Conservation (phyloP, 495 filamentous ascomycete species). For the Entonaema liquescens region DNA sequence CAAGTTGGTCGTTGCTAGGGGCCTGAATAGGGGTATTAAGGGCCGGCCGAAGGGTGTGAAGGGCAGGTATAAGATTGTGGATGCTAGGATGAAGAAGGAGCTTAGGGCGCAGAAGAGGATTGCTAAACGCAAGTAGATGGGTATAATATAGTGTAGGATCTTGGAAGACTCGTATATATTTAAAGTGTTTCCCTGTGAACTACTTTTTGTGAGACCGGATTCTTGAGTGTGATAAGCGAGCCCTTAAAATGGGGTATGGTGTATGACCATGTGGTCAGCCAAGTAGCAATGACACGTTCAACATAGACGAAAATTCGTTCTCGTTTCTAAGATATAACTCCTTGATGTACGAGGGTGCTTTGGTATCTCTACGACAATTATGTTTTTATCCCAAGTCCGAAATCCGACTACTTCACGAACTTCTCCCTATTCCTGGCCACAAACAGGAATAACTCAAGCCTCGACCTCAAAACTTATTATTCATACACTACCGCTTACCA, state of each 20-base stretch:
- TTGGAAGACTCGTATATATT: neutral
- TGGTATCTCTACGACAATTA: slow-evolving; percentile 25
- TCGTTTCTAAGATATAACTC: neutral
- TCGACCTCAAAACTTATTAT: no score
- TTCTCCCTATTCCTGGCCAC: neutral
- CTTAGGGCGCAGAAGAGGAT: slow-evolving; percentile 86
- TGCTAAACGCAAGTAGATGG: slow-evolving; percentile 51
- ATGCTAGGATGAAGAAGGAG: slow-evolving; percentile 98
- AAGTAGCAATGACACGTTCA: neutral
- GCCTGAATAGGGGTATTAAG: slow-evolving; percentile 80
- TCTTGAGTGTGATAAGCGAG: no score
- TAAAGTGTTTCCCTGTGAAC: neutral
- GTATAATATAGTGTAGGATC: neutral
- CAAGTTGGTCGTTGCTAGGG: slow-evolving; percentile 89
- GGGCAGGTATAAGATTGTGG: slow-evolving; percentile 99
- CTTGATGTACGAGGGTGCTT: slow-evolving; percentile 8
- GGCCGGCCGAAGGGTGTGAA: slow-evolving; percentile 77
- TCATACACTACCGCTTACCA: slow-evolving; percentile 33
- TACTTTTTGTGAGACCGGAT: neutral
- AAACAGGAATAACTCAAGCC: no score
- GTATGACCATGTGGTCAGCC: neutral
- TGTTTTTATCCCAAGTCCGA: neutral
- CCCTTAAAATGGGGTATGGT: neutral
- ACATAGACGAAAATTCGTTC: neutral
- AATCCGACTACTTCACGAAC: neutral